Evolutionary conservation across 176 grass and related monocot genomes (phyloP).

Genomic region (Oryza punctata): DNA sequence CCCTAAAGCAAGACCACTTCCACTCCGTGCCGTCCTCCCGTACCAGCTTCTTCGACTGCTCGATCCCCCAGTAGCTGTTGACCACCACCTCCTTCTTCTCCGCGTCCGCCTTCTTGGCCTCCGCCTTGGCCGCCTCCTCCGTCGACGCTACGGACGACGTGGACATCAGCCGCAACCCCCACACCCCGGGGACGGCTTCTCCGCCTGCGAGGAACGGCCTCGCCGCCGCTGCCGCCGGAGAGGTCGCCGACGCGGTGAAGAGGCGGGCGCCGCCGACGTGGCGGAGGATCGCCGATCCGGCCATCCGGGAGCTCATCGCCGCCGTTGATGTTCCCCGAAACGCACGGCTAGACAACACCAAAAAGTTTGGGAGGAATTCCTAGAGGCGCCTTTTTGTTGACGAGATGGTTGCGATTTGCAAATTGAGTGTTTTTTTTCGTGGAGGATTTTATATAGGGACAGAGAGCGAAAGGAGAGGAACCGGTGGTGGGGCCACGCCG

Average conservation of each 20-base stretch:
- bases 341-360: not conserved
- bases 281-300: slow-evolving; percentile 52
- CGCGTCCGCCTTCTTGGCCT: slow-evolving; percentile 5
- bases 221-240: slow-evolving; percentile 2
- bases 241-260: slow-evolving; percentile 27
- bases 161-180: slow-evolving; percentile 33
- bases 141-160: slow-evolving; percentile 33
- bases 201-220: slow-evolving; percentile 11
- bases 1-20: slow-evolving; percentile 85
- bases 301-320: slow-evolving; percentile 58
- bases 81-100: slow-evolving; percentile 56
- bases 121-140: not conserved
- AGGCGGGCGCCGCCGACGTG: slow-evolving; percentile 35
- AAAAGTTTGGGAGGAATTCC: not conserved
- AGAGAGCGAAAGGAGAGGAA: not conserved
- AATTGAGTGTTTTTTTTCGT: not conserved
- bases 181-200: slow-evolving; percentile 24
- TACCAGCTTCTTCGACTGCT: slow-evolving; percentile 53
- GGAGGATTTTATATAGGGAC: slow-evolving; percentile 16
- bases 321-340: not conserved
- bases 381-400: slow-evolving; percentile 15
- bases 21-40: slow-evolving; percentile 79
- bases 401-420: slow-evolving; percentile 30
- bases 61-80: slow-evolving; percentile 82
- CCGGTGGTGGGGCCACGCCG: not conserved